Evolutionary conservation across 139 green algal species (phyloP), one percentile per base, ranked within the genome.

Genomic region (Zygnema cylindricum): DNA sequence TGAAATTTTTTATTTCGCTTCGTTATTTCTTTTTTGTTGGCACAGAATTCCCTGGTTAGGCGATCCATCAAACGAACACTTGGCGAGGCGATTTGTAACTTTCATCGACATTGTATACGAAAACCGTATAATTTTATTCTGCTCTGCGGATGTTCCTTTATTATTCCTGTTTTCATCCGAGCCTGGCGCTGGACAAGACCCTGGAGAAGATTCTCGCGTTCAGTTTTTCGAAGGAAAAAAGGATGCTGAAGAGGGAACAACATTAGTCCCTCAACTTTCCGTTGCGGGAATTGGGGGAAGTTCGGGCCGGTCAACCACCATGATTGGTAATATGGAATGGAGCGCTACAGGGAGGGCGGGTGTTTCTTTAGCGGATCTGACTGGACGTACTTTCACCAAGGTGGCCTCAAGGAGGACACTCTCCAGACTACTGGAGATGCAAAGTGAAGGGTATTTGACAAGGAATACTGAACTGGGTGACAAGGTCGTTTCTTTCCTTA

Each of bases 51-150:
- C 77, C 55, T 84, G 77, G 77, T 55, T 84, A 7, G 77, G 77
- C 2, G 77, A 84, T 84, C 38, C 77, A n/a, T 2, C 55, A 11
- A 35, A 7, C n/a, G 77, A 84, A 11, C 75, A 84, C 25, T 49
- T 55, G 0, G 92, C 84, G 0, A 76, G 88, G 92, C 95, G 96
- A 84, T 98, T 98, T 86, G 93, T 98, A 7, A 98, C 94, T 30
- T 93, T 99, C 3, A 93, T 99, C 21, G 96, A 99, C 88, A 93
- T 98, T 3, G 73, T 98, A 90, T 99, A 99, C 86, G 96, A 99
- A 85, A 93, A 98, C 69, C 39, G 69, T 1, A 11, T 11, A 42
- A 76, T 88, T 11, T 57, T 88, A n/a, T 38, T 88, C 30, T 35
- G 30, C 30, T 88, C 82, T 2, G 41, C 82, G 36, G 57, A 38